These are phyloP conservation scores for Aspergillus latus DNA, from an alignment of 2,329 filamentous ascomycete species.

Conservation along the genomic window DNA sequence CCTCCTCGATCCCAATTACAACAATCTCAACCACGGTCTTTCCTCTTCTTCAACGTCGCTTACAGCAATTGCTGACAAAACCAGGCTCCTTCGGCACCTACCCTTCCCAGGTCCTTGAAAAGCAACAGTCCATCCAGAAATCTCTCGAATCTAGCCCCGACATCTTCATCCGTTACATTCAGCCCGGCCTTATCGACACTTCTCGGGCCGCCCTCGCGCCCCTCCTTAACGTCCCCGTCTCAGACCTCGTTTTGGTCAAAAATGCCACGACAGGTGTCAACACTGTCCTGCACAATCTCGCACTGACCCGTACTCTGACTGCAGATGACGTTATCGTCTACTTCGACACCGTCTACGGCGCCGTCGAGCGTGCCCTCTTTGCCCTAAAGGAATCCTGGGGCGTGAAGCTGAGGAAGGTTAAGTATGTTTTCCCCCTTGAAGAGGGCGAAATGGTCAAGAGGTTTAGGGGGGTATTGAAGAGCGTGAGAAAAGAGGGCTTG, in stretches of 20 bases:
- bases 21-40: slow-evolving; percentile 76
- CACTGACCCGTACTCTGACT: slow-evolving; percentile 49
- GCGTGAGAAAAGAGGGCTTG: slow-evolving; percentile 58
- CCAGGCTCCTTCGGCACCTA: slow-evolving; percentile 73
- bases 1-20: slow-evolving; percentile 64
- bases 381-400: slow-evolving; percentile 68
- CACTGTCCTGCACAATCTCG: slow-evolving; percentile 73
- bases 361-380: slow-evolving; percentile 70
- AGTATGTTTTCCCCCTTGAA: slow-evolving; percentile 66
- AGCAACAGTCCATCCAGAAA: slow-evolving; percentile 65
- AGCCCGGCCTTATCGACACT: slow-evolving; percentile 62
- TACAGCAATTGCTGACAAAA: background rate
- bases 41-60: slow-evolving; percentile 7
- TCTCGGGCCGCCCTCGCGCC: slow-evolving; percentile 64
- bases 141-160: slow-evolving; percentile 69
- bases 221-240: slow-evolving; percentile 64
- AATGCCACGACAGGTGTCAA: slow-evolving; percentile 75
- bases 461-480: slow-evolving; percentile 61
- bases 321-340: slow-evolving; percentile 71
- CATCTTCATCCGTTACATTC: slow-evolving; percentile 70
- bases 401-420: slow-evolving; percentile 53
- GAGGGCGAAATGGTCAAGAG: slow-evolving; percentile 64
- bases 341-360: slow-evolving; percentile 77
- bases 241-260: slow-evolving; percentile 71
- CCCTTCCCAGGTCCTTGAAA: slow-evolving; percentile 61